These are phyloP conservation scores for Cryptococcus sp. DNA, from an alignment of 1,284 basidiomycete genomes.

Conservation along the genomic window DNA sequence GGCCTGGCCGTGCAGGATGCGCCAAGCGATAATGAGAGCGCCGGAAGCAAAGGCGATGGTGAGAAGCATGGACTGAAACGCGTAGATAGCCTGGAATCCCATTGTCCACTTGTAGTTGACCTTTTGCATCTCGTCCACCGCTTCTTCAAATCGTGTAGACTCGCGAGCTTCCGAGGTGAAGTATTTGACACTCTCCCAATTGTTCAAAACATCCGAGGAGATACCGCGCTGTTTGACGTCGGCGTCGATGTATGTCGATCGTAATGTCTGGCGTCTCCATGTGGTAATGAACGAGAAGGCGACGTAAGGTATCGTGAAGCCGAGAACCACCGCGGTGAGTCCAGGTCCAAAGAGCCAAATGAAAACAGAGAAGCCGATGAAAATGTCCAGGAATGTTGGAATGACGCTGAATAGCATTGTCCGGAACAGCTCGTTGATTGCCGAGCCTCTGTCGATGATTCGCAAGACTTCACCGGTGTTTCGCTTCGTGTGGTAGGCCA, in stretches of 20 bases:
- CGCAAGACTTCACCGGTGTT: constrained; percentile 94
- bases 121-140: constrained; percentile 83
- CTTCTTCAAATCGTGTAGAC: constrained; percentile 81
- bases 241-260: constrained; percentile 87
- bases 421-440: constrained; percentile 91
- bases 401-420: constrained; percentile 91
- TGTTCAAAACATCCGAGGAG: constrained; percentile 94
- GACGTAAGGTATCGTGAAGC: constrained; percentile 84
- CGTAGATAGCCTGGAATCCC: constrained; percentile 86
- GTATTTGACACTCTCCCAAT: constrained; percentile 98
- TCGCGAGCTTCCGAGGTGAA: constrained; percentile 96
- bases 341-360: constrained; percentile 81
- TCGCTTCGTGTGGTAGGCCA: constrained; percentile 90
- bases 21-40: constrained; percentile 92
- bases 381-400: constrained; percentile 91
- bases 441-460: constrained; percentile 97
- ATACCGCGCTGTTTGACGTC: constrained; percentile 92
- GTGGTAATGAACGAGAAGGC: constrained; percentile 96
- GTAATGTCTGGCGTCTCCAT: constrained; percentile 74
- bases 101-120: constrained; percentile 90
- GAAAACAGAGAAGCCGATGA: constrained; percentile 92
- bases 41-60: constrained; percentile 84
- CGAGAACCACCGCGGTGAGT: constrained; percentile 81
- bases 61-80: constrained; percentile 93
- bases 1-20: constrained; percentile 84